Evolutionary conservation across 148 eudicot species (phyloP).

Genomic region (Rhododendron kiyosumense): DNA sequence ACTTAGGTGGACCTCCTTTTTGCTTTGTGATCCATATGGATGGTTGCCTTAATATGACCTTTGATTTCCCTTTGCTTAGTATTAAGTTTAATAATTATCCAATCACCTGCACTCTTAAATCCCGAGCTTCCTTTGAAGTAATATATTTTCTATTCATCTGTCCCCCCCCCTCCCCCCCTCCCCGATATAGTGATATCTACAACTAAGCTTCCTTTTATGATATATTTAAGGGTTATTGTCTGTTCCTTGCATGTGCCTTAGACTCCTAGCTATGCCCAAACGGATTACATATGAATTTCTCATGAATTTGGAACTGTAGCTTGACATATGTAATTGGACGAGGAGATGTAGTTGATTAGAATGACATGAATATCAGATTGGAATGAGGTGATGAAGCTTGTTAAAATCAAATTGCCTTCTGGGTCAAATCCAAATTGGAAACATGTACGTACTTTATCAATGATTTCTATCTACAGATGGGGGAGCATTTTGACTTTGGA

Average conservation of each 20-base stretch:
- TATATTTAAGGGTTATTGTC: neutral
- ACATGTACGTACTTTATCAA: too few species aligned
- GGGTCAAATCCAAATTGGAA: too few species aligned
- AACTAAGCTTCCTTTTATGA: neutral
- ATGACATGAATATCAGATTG: neutral
- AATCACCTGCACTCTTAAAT: neutral
- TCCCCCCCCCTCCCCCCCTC: too few species aligned
- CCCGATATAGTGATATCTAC: neutral
- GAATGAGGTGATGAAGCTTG: neutral
- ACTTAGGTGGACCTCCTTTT: conserved; percentile 3
- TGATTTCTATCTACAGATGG: too few species aligned
- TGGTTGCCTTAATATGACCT: neutral
- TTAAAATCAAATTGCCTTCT: too few species aligned
- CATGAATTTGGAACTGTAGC: neutral
- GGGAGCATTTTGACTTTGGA: too few species aligned
- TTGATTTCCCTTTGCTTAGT: neutral
- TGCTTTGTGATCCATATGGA: neutral
- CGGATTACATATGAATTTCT: neutral
- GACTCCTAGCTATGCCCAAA: neutral
- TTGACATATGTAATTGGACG: neutral
- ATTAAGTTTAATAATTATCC: neutral
- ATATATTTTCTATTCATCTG: neutral
- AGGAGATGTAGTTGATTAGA: neutral
- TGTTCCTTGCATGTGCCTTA: neutral
- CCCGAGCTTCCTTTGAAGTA: neutral